These are phyloP conservation scores for Dipteronia dyeriana DNA, from an alignment of 345 rosid genomes.

Conservation along the genomic window DNA sequence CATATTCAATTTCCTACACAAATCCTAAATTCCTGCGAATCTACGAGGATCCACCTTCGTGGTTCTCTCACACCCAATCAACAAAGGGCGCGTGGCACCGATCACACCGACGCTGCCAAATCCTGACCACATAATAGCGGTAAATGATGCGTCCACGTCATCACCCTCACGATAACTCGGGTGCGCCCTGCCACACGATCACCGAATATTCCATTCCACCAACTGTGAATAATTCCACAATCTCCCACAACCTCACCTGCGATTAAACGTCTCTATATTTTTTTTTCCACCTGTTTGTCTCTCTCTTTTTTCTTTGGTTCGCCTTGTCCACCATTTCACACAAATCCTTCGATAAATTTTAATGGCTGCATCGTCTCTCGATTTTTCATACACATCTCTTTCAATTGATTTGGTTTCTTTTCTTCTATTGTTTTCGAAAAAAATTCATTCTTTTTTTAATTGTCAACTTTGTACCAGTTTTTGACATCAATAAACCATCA, in stretches of 20 bases:
- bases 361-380: conserved; percentile 64
- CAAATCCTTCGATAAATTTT: conserved; percentile 21
- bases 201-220: conserved; percentile 37
- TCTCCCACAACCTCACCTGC: not conserved
- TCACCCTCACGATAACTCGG: not conserved
- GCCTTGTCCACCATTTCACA: not conserved
- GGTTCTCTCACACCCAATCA: not conserved
- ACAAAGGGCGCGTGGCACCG: not conserved
- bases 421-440: conserved; percentile 26
- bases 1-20: too few relatives aligned
- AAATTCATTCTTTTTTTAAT: conserved; percentile 33
- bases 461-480: conserved; percentile 37
- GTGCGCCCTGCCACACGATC: conserved; percentile 7
- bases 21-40: not conserved
- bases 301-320: not conserved
- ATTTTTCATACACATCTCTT: conserved; percentile 29
- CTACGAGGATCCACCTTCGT: not conserved
- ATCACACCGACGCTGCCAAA: not conserved
- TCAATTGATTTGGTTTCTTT: conserved; percentile 30
- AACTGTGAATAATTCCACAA: conserved; percentile 21
- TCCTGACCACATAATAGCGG: conserved; percentile 6
- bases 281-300: not conserved
- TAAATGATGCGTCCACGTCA: not conserved
- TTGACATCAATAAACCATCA: conserved; percentile 17
- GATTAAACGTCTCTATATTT: not conserved